These are phyloP conservation scores for Backusella tuberculispora DNA, from an alignment of 192 early-diverging fungal species.

Conservation along the genomic window DNA sequence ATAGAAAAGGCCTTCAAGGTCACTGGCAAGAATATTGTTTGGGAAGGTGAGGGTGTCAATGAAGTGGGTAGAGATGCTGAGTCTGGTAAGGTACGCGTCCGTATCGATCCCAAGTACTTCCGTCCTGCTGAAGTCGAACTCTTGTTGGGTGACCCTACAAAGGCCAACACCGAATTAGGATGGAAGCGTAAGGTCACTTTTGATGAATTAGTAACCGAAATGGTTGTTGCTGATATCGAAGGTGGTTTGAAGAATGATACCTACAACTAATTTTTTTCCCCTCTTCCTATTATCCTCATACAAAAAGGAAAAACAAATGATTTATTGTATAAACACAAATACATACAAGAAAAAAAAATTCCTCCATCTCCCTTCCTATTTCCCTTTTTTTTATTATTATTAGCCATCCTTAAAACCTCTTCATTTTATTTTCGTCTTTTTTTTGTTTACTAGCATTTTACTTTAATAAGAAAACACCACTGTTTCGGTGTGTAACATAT, in stretches of 20 bases:
- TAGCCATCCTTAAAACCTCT: not conserved
- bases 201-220: conserved; percentile 69
- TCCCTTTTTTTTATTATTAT: not conserved
- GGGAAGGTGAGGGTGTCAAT: conserved; percentile 67
- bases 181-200: conserved; percentile 75
- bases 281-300: not conserved
- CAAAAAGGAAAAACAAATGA: not conserved
- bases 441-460: not conserved
- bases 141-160: conserved; percentile 72
- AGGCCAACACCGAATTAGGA: conserved; percentile 64
- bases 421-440: conserved; percentile 1
- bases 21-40: conserved; percentile 62
- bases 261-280: not conserved
- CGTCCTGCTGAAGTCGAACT: conserved; percentile 81
- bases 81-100: conserved; percentile 60
- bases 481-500: not conserved
- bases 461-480: not conserved
- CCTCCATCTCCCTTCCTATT: not conserved
- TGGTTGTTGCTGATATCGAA: conserved; percentile 65
- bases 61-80: conserved; percentile 62
- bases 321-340: not conserved
- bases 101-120: conserved; percentile 74
- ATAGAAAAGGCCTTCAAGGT: conserved; percentile 78
- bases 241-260: conserved; percentile 29
- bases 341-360: not conserved